These are phyloP conservation scores for Neurospora crassa DNA, from an alignment of 2,329 filamentous ascomycete genomes.

Conservation along the genomic window DNA sequence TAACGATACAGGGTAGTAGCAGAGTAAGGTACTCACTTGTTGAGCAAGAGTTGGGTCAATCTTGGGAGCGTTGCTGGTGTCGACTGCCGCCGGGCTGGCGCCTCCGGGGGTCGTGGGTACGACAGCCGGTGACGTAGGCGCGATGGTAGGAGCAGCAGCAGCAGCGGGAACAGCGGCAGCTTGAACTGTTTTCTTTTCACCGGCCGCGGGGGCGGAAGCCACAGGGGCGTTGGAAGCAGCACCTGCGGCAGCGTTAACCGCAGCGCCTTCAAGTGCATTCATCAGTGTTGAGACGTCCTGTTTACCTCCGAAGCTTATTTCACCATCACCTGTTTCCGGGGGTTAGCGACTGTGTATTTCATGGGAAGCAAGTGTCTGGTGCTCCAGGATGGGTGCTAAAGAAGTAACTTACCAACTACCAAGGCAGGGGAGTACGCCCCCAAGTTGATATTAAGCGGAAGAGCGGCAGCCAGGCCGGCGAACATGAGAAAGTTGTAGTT, in stretches of 20 bases:
- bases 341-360: constrained; percentile 4
- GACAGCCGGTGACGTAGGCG: constrained; percentile 10
- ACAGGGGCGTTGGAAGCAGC: constrained; percentile 17
- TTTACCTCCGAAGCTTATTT: constrained; percentile 36
- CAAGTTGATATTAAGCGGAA: constrained; percentile 34
- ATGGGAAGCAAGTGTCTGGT: not conserved
- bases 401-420: constrained; percentile 23
- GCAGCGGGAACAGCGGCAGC: constrained; percentile 15
- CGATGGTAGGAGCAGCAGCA: constrained; percentile 8
- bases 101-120: constrained; percentile 6
- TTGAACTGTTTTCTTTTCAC: not conserved
- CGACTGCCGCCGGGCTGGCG: constrained; percentile 9
- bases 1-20: not conserved
- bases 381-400: not conserved
- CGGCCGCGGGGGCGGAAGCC: constrained; percentile 6
- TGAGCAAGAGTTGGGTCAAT: constrained; percentile 25
- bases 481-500: constrained; percentile 26
- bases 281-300: constrained; percentile 35
- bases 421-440: constrained; percentile 35
- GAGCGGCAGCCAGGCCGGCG: constrained; percentile 27
- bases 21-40: constrained; percentile 22
- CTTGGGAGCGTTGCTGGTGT: constrained; percentile 13
- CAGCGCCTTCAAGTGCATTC: constrained; percentile 37
- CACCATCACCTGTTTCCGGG: constrained; percentile 29
- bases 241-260: constrained; percentile 29